Conservation (phyloP, 2,329 filamentous ascomycete genomes). For the Botrytis galanthina region DNA sequence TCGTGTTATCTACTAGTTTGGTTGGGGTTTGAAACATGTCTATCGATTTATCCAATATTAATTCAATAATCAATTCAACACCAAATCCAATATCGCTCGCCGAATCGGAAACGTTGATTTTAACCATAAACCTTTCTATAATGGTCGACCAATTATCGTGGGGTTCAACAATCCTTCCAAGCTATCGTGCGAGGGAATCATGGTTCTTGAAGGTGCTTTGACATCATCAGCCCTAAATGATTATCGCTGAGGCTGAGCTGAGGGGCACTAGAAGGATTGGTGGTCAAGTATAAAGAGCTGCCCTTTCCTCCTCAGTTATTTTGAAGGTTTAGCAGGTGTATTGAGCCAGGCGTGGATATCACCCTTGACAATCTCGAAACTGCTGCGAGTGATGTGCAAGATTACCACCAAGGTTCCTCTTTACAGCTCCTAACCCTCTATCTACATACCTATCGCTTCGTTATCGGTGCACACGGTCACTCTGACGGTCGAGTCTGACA, state of each 20-base stretch:
- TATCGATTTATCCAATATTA: constrained; percentile 6
- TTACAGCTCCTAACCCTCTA: neutral
- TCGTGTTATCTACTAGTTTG: constrained; percentile 11
- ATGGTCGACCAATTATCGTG: neutral
- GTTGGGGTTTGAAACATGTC: constrained; percentile 13
- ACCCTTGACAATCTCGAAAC: neutral
- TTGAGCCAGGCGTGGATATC: neutral
- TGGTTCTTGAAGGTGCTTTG: constrained; percentile 1
- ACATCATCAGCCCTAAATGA: constrained; percentile 9
- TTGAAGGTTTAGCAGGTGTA: neutral
- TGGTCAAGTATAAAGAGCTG: constrained; percentile 7
- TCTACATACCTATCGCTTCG: neutral
- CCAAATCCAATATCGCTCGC: neutral
- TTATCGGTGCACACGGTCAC: neutral
- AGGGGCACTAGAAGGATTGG: neutral
- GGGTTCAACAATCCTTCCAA: neutral
- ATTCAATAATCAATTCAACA: neutral
- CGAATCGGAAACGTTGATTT: constrained; percentile 1
- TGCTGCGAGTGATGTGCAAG: neutral
- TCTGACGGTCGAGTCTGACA: neutral
- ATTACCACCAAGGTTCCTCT: neutral
- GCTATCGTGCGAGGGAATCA: neutral
- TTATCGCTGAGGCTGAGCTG: neutral
- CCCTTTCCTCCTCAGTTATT: neutral
- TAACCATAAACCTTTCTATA: constrained; percentile 2